These are phyloP conservation scores for Cryptosporidium tyzzeri DNA, from an alignment of 169 alveolate genomes.

Conservation along the genomic window DNA sequence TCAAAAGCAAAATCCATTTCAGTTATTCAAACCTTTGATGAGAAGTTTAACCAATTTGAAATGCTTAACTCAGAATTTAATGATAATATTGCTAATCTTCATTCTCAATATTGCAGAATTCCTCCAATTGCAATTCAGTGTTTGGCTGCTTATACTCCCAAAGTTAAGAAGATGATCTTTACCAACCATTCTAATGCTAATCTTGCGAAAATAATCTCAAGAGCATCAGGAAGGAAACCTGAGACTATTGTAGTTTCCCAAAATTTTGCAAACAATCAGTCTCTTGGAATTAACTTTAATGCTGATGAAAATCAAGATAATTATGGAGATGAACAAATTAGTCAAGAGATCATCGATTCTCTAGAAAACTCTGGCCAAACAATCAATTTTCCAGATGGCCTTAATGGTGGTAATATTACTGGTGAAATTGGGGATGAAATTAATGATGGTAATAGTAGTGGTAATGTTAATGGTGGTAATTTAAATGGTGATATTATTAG, in stretches of 20 bases:
- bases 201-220: slow-evolving; percentile 63
- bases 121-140: slow-evolving; percentile 69
- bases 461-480: background rate
- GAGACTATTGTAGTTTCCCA: slow-evolving; percentile 57
- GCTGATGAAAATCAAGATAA: background rate
- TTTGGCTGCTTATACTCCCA: slow-evolving; percentile 70
- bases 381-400: background rate
- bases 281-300: background rate
- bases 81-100: background rate
- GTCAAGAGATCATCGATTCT: background rate
- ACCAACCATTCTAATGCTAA: slow-evolving; percentile 62
- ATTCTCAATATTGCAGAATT: slow-evolving; percentile 17
- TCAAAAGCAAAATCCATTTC: slow-evolving; percentile 51
- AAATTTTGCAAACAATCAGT: background rate
- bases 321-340: slow-evolving; percentile 10
- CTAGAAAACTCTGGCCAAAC: background rate
- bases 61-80: background rate
- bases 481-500: background rate
- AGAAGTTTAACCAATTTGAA: background rate
- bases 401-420: background rate
- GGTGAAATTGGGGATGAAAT: background rate
- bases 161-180: slow-evolving; percentile 62
- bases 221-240: slow-evolving; percentile 76
- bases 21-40: slow-evolving; percentile 8
- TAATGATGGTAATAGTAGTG: background rate